Evolutionary conservation across 768 basidiomycete genomes (phyloP), one percentile per base, ranked within the genome.

Genomic region (Pisolithus microcarpus): DNA sequence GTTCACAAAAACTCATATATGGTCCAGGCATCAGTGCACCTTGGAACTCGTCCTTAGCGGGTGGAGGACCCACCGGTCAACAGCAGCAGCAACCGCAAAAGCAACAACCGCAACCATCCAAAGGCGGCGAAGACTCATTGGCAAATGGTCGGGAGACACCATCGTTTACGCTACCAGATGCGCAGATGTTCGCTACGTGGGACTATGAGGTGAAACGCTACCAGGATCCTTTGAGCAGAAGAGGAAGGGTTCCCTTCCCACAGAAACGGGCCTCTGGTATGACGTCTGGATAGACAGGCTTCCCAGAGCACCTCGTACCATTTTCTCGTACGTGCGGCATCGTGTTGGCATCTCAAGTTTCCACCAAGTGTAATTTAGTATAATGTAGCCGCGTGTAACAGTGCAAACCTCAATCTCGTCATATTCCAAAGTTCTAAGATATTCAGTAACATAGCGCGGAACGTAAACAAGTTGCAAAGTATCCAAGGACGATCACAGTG

Each of bases 131-230:
- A 30, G 66, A 68, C 7, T 16, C 50, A 10, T 19, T 48, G n/a
- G 11, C 31, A 19, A 58, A 58, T 15, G 66, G 60, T 16, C 58
- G 58, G 21, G 67, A 69, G 18, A 51, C 59, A 7, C 50, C 61
- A 18, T 51, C 71, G 45, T 67, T 65, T 26, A 61, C 66, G 30
- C 64, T 78, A 15, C 71, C 75, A 0, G 76, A 77, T 38, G 76
- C 76, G n/a, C 68, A 72, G 44, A 62, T 76, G 55, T 77, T 72
- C 54, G 71, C 76, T 28, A 78, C 76, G 16, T 78, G 76, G 76
- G 73, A 72, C 42, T 77, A 69, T 48, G 76, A 78, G 54, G 60
- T 56, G 49, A 78, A 76, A 62, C 66, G 60, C 34, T 70, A 62
- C 57, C 65, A 65, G 45, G 75, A 75, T 30, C 57, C 71, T 23